A percentile compares a stretch with the other conserved stretches of the same genome.
phyloP scores from a whole-genome alignment of 768 basidiomycete species.

The Auriscalpium vulgare region DNA sequence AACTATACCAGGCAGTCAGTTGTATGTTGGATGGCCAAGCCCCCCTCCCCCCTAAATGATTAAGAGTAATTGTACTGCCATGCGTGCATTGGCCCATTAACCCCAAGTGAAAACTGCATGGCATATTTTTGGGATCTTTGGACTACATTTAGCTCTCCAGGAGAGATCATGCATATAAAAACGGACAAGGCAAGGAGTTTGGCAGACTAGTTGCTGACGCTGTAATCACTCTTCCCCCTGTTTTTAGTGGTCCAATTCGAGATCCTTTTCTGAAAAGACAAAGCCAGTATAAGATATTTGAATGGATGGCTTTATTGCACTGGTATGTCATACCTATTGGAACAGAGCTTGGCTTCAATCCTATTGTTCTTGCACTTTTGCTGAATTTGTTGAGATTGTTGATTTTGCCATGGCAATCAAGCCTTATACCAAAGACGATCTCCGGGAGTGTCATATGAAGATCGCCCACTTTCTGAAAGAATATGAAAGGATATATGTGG shows the following conservation, averaged over 20 bases:
- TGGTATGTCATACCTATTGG: not conserved
- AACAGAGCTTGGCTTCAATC: not conserved
- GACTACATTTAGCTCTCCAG: not conserved
- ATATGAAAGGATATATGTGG: not conserved
- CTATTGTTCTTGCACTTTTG: constrained; percentile 7
- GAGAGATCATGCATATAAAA: not conserved
- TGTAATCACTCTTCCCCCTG: not conserved
- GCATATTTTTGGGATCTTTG: not conserved
- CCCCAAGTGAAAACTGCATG: not conserved
- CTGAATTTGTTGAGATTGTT: not conserved
- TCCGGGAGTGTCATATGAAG: not conserved
- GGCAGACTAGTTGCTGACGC: not conserved
- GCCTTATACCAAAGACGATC: not conserved
- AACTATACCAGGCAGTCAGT: too few relatives aligned
- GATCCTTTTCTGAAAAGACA: not conserved
- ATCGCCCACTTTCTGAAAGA: not conserved
- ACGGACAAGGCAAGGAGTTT: not conserved
- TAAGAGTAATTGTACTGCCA: too few relatives aligned
- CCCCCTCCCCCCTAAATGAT: too few relatives aligned
- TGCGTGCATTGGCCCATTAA: too few relatives aligned
- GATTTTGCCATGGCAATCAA: not conserved
- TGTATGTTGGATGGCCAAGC: too few relatives aligned
- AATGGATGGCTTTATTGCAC: not conserved
- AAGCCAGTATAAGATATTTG: not conserved
- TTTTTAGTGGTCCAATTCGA: not conserved